A percentile compares a stretch with the other conserved stretches of the same genome.
These are phyloP conservation scores for Coniochaeta sp. DNA, from an alignment of 2,329 filamentous ascomycete species.

Conservation along the genomic window DNA sequence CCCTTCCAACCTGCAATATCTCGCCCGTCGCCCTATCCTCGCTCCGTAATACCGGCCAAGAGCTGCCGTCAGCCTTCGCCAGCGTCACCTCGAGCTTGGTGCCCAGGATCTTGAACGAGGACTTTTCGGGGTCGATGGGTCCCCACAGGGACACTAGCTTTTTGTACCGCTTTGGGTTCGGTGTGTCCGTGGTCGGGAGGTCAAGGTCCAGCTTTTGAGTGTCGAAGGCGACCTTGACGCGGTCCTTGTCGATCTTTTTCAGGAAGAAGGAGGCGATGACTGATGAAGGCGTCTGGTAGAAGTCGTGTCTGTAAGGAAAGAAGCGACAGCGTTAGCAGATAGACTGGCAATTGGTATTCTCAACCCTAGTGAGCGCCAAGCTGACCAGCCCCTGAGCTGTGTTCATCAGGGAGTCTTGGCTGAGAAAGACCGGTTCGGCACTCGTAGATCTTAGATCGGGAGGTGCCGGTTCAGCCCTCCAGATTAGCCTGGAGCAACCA, in stretches of 20 bases:
- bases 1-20: slow-evolving; percentile 83
- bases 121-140: slow-evolving; percentile 66
- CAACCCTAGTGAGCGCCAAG: slow-evolving; percentile 1
- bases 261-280: slow-evolving; percentile 91
- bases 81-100: slow-evolving; percentile 83
- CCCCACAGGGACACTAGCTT: slow-evolving; percentile 69
- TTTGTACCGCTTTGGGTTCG: slow-evolving; percentile 65
- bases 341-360: background rate
- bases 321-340: slow-evolving; percentile 6
- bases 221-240: slow-evolving; percentile 64
- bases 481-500: background rate
- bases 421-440: background rate
- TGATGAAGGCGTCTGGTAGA: slow-evolving; percentile 81
- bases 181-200: slow-evolving; percentile 73
- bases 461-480: background rate
- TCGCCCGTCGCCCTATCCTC: slow-evolving; percentile 64
- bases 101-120: slow-evolving; percentile 72
- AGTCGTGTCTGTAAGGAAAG: slow-evolving; percentile 59
- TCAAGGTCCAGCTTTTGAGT: slow-evolving; percentile 63
- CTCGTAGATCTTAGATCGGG: background rate
- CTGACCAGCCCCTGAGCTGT: background rate
- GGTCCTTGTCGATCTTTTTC: slow-evolving; percentile 89
- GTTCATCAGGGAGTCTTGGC: background rate
- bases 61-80: slow-evolving; percentile 62
- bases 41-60: slow-evolving; percentile 79